Evolutionary conservation across 352 stramenopile species (phyloP).

Genomic region (Phytopythium sindhum): DNA sequence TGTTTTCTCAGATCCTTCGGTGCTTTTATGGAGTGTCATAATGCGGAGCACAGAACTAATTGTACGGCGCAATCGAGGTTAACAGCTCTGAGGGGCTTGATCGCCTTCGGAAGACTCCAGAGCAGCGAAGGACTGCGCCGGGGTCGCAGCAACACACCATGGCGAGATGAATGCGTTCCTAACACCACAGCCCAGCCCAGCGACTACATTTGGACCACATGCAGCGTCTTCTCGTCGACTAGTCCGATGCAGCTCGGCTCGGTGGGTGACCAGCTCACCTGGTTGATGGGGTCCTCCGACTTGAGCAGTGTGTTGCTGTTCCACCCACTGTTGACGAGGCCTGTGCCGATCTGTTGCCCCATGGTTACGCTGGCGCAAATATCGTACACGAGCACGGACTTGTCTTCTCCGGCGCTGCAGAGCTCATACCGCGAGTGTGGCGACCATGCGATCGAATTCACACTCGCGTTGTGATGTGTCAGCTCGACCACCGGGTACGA

Average conservation of each 20-base stretch:
- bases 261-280: conserved; percentile 90
- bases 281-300: conserved; percentile 71
- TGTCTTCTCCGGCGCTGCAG: conserved; percentile 95
- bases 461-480: conserved; percentile 84
- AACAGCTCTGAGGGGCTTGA: neutral
- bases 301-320: conserved; percentile 55
- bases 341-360: conserved; percentile 18
- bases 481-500: conserved; percentile 90
- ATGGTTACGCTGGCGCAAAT: conserved; percentile 39
- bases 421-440: conserved; percentile 91
- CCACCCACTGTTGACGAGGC: conserved; percentile 20
- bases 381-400: conserved; percentile 96
- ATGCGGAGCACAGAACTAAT: neutral
- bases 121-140: too few relatives aligned
- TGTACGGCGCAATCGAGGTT: neutral
- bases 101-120: neutral
- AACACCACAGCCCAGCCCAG: too few relatives aligned
- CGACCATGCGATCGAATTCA: conserved; percentile 98
- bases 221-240: conserved; percentile 93
- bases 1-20: conserved; percentile 1
- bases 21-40: neutral
- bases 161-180: neutral
- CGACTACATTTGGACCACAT: conserved; percentile 87
- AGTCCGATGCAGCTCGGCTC: conserved; percentile 96
- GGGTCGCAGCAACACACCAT: neutral